Evolutionary conservation across 768 basidiomycete species (phyloP).

Genomic region (Termitomyces titanicus): DNA sequence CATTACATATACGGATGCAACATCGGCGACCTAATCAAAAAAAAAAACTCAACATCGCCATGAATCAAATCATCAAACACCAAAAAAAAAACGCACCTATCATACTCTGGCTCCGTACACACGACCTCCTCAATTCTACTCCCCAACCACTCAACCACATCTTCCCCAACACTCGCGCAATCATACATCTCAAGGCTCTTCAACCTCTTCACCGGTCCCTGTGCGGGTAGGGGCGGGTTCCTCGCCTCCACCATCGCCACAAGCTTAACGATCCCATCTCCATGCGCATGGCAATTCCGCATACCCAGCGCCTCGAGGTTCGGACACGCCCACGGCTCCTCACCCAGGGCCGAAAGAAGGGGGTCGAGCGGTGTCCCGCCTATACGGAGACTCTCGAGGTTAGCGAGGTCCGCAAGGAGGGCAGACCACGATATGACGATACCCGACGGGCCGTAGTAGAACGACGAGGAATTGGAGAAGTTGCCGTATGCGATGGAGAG

Average conservation of each 20-base stretch:
- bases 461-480: constrained; percentile 30
- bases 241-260: constrained; percentile 70
- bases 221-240: constrained; percentile 44
- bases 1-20: neutral
- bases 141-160: constrained; percentile 68
- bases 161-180: constrained; percentile 61
- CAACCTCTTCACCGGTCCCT: constrained; percentile 41
- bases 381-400: constrained; percentile 56
- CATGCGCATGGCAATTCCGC: constrained; percentile 62
- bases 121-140: constrained; percentile 57
- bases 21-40: neutral
- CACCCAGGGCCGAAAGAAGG: constrained; percentile 52
- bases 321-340: constrained; percentile 61
- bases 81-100: constrained; percentile 24
- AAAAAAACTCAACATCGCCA: neutral
- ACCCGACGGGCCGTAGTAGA: constrained; percentile 59
- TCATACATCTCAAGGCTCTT: constrained; percentile 62
- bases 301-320: constrained; percentile 55
- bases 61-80: neutral
- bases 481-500: constrained; percentile 62
- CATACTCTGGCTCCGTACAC: constrained; percentile 57
- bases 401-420: constrained; percentile 53
- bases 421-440: constrained; percentile 63
- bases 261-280: constrained; percentile 62
- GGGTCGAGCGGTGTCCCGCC: constrained; percentile 67